Conservation (phyloP, 139 green algal genomes). For the Volvox reticuliferus region DNA sequence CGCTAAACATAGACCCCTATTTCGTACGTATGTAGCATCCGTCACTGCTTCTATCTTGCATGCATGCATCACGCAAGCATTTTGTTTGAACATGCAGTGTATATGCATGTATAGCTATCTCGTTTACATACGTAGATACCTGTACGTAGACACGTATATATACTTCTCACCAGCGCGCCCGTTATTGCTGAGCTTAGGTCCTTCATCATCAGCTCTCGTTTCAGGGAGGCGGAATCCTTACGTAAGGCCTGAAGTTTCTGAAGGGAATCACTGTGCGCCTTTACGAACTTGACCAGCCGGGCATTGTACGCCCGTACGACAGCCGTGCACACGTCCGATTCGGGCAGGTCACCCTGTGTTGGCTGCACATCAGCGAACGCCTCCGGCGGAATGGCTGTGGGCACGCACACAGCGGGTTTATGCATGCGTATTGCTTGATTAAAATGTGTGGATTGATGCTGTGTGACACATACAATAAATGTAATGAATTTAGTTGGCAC, state of each 20-base stretch:
- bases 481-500: neutral
- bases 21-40: no score
- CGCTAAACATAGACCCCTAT: no score
- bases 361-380: neutral
- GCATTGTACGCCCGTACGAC: conserved; percentile 14
- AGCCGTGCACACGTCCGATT: neutral
- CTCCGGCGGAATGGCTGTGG: neutral
- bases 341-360: neutral
- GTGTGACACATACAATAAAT: neutral
- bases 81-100: no score
- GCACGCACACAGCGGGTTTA: neutral
- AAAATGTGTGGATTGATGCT: neutral
- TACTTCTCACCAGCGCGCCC: neutral
- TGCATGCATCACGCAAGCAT: no score
- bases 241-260: neutral
- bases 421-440: neutral
- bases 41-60: no score
- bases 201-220: no score
- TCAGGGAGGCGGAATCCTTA: neutral
- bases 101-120: no score
- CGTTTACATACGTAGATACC: neutral
- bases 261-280: neutral
- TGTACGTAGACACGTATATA: neutral
- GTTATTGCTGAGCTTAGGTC: neutral
- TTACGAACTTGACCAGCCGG: neutral